These are phyloP conservation scores for Forsythia suspensa DNA, from an alignment of 257 asterid genomes.

Conservation along the genomic window DNA sequence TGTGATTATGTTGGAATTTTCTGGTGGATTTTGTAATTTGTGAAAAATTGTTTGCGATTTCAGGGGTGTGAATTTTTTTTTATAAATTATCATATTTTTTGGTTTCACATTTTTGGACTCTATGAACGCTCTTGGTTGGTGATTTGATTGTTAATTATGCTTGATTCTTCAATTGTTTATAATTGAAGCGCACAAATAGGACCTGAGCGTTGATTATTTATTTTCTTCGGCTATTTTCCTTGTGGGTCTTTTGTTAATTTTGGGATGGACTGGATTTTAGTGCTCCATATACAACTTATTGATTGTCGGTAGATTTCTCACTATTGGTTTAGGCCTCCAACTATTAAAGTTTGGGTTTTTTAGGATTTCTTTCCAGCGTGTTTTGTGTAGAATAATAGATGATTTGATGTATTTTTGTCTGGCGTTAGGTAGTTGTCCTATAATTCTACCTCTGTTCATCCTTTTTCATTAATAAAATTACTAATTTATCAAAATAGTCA, in stretches of 20 bases:
- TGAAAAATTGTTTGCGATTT: slow-evolving; percentile 7
- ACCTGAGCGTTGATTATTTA: not conserved
- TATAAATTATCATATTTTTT: slow-evolving; percentile 1
- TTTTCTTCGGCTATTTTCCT: not conserved
- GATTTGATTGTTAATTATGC: not conserved
- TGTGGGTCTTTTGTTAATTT: not conserved
- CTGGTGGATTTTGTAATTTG: not conserved
- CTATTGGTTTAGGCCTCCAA: not conserved
- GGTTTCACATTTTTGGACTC: not conserved
- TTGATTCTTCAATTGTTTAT: not conserved
- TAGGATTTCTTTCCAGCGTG: not conserved
- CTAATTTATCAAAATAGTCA: not conserved
- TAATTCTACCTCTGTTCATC: not conserved
- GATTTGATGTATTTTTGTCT: not conserved
- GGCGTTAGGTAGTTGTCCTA: not conserved
- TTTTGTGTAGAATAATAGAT: not conserved
- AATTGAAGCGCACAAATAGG: not conserved
- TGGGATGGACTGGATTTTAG: not conserved
- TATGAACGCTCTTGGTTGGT: not conserved
- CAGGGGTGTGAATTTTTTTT: not conserved
- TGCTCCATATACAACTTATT: not conserved
- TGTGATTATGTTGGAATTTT: not conserved
- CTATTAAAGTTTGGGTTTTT: not conserved
- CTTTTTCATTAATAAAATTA: not conserved
- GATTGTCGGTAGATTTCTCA: not conserved